Evolutionary conservation across 306 rosid genomes (phyloP), one percentile per base, ranked within the genome.

Genomic region (Vicia villosa): DNA sequence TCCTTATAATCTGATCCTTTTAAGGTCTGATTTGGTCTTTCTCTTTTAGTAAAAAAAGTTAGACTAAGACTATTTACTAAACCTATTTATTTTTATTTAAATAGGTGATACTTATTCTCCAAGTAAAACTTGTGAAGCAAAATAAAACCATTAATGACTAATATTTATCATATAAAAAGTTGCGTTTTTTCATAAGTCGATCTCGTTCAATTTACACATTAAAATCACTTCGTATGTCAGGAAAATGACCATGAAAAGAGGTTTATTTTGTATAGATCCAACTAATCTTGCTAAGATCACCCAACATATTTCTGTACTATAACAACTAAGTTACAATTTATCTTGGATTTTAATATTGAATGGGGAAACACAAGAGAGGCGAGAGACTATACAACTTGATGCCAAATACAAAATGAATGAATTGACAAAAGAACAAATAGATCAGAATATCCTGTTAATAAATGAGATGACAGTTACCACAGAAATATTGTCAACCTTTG

Each of bases 301-400:
- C 2, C 28, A 9, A 5, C 38, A 43, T 42, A 17, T 7, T 65
- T 19, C 17, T 1, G 10, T 26, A 54, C 11, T 4, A 60, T 5
- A 22, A 8, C 2, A 4, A 54, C 16, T 26, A 57, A 0, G 20
- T 28, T 28, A 9, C 22, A 46, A 55, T 20, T 60, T 38, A 17
- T 20, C 63, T 46, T 13, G 6, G 17, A 46, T 45, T 55, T 64
- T 65, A 57, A 17, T 28, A 50, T 13, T 36, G 26, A 19, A 63
- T 42, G 32, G 54, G 63, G n/a, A 47, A 30, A 40, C 22, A 57
- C 36, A 36, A 4, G 45, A 22, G 68, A 43, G 60, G 40, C 3
- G 43, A 34, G 63, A 50, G 71, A 41, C 19, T 71, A 68, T 72
- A 73, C 69, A 62, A 72, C 24, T 45, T 61, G 72, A 28, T 22